phyloP scores from a whole-genome alignment of 2,329 filamentous ascomycete species.

The Hirsutella rhossiliensis region DNA sequence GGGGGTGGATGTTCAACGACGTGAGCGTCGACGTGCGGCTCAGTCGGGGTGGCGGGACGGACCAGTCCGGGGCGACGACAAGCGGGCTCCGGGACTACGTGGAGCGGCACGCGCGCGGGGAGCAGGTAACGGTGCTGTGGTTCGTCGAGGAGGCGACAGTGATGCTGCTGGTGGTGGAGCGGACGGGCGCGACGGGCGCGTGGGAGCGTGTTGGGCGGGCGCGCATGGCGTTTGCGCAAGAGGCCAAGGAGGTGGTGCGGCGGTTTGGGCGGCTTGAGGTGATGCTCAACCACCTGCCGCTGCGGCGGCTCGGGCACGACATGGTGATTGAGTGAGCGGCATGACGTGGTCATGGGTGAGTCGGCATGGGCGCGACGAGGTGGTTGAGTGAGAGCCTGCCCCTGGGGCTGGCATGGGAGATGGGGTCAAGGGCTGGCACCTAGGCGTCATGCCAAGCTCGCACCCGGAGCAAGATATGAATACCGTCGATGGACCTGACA shows the following conservation, averaged over 20 bases:
- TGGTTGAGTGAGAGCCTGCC: no score
- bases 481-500: no score
- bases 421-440: no score
- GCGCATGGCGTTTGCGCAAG: constrained; percentile 21
- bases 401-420: no score
- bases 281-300: constrained; percentile 18
- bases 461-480: no score
- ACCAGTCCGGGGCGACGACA: not conserved
- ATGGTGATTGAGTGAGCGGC: constrained; percentile 18
- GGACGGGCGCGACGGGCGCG: constrained; percentile 6
- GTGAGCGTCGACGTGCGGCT: constrained; percentile 20
- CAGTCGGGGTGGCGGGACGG: constrained; percentile 10
- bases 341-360: no score
- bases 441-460: no score
- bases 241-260: constrained; percentile 18
- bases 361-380: no score
- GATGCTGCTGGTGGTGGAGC: constrained; percentile 21
- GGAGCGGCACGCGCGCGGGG: constrained; percentile 18
- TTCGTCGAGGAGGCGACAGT: constrained; percentile 21
- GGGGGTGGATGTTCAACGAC: constrained; percentile 23
- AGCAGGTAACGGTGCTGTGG: constrained; percentile 24
- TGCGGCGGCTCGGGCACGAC: constrained; percentile 19
- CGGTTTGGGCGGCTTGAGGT: constrained; percentile 17
- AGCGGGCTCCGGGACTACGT: constrained; percentile 20
- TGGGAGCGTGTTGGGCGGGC: constrained; percentile 24